A percentile compares a stretch with the other conserved stretches of the same genome.
Conservation (phyloP, 2,329 filamentous ascomycete species). For the Pseudogymnoascus sp. region DNA sequence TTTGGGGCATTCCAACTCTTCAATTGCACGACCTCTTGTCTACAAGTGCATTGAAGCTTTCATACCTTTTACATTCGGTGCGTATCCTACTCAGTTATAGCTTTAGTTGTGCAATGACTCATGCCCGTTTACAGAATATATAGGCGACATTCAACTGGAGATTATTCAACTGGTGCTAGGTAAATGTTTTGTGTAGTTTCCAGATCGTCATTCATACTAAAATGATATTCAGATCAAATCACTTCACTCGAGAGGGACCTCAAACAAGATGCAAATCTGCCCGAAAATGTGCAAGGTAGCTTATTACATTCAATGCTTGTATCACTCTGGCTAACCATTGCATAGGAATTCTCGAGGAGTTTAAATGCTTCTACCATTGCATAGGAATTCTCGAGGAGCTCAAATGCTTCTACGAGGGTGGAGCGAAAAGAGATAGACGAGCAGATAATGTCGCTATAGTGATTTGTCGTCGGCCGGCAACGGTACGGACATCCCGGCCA, state of each 20-base stretch:
- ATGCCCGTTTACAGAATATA: background rate
- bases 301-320: background rate
- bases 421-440: background rate
- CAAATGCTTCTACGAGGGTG: background rate
- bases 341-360: background rate
- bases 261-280: background rate
- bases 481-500: background rate
- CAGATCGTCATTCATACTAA: background rate
- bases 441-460: background rate
- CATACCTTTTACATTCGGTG: background rate
- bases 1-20: background rate
- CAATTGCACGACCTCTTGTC: background rate
- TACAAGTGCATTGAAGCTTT: background rate
- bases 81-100: background rate
- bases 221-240: background rate
- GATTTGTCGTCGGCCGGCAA: no score
- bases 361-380: no score
- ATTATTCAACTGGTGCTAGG: background rate
- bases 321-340: background rate
- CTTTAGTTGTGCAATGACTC: background rate
- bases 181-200: background rate
- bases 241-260: background rate
- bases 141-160: background rate
- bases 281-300: background rate
- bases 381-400: background rate